These are phyloP conservation scores for Smithsoniella earleae DNA, from an alignment of 163 green algal species.

Conservation along the genomic window DNA sequence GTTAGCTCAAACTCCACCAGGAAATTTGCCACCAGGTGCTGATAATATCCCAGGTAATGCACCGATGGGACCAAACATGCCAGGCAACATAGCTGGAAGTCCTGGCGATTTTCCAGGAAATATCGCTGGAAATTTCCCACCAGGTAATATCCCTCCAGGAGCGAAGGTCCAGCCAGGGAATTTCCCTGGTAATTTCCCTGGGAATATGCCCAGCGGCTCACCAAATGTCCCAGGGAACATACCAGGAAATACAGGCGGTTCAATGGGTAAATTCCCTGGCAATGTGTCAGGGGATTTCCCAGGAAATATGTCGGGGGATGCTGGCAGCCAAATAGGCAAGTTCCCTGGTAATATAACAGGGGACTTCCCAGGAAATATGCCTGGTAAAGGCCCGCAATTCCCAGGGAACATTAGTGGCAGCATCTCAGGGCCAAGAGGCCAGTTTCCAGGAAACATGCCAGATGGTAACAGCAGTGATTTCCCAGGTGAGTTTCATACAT, in stretches of 20 bases:
- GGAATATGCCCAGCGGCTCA: neutral
- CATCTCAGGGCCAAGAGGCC: slow-evolving; percentile 44
- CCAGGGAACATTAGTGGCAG: no score
- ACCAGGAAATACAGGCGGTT: neutral
- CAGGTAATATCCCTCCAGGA: slow-evolving; percentile 3
- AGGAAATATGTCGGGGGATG: no score
- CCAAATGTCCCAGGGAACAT: slow-evolving; percentile 7
- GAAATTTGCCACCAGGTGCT: no score
- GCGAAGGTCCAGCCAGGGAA: neutral
- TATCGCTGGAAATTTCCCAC: neutral
- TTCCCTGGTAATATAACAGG: neutral
- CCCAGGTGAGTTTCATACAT: no score
- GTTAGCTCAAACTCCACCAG: no score
- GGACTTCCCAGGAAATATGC: neutral
- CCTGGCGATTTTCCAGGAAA: neutral
- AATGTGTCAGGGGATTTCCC: slow-evolving; percentile 7
- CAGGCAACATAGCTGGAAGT: neutral
- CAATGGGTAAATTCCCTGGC: neutral
- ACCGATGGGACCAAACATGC: no score
- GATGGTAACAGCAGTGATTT: slow-evolving; percentile 46
- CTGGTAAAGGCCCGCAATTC: no score
- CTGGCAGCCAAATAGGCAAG: no score
- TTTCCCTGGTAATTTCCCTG: neutral
- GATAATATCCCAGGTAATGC: no score
- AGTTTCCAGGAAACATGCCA: slow-evolving; percentile 54